Evolutionary conservation across 805 yeast genomes (phyloP), one percentile per base, ranked within the genome.

Genomic region (Ogataea kodamae): DNA sequence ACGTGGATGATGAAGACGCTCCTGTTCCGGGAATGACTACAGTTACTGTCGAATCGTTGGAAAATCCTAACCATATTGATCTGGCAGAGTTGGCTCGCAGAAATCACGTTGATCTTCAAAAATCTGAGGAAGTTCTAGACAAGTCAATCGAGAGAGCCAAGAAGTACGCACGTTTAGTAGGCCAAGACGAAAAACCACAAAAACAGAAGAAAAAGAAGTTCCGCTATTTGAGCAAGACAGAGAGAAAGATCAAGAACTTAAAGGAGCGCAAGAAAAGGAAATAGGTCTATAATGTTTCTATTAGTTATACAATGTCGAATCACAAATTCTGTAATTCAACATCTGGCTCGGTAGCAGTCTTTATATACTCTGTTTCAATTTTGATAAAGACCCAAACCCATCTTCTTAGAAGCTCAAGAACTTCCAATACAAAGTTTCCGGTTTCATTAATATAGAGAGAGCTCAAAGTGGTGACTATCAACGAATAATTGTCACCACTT

Each of bases 351-450:
- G 46, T 30, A 3, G 48, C 41, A 20, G 43, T 30, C 48, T 59
- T 59, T 30, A 59, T 43, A 27, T 68, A 78, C 53, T 90, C 97
- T 18, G 82, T 74, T 46, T 92, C 97, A 11, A 89, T 62, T 51
- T 92, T 81, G 53, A 90, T 65, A 41, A 85, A 72, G 25, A 88
- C 75, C 99, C 99, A 92, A 32, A 87, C 60, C 77, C 89, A 85
- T 53, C 98, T 72, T 61, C 98, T 70, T 6, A 80, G 46, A 5
- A 92, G 65, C 55, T 92, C 98, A 33, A 89, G 59, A 3, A 75
- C 45, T 50, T 89, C 92, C 35, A 86, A 62, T 8, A 73, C 59
- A 42, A 83, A 81, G 37, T 78, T 70, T 1, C 92, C 89, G 17
- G 68, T 57, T 44, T 74, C 83, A 15, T 73, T 67, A 15, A 61